Conservation (phyloP, 129 eudicot species). For the Ambrosia trifida region DNA sequence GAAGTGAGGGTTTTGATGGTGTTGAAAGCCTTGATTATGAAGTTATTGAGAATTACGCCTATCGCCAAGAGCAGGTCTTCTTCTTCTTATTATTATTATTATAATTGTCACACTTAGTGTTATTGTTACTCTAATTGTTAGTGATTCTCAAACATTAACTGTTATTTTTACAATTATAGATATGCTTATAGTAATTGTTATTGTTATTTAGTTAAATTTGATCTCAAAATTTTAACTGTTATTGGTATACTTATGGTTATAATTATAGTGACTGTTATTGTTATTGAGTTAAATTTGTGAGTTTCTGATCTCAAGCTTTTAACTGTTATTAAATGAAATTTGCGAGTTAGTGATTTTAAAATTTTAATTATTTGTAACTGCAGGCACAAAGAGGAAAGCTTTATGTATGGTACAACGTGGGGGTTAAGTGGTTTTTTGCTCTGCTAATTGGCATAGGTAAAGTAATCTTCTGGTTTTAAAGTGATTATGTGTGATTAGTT, state of each 20-base stretch:
- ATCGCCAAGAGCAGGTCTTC: constrained; percentile 93
- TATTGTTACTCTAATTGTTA: too few species aligned
- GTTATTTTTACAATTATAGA: neutral
- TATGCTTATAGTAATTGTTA: neutral
- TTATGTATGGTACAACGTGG: constrained; percentile 69
- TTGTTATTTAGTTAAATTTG: neutral
- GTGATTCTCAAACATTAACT: too few species aligned
- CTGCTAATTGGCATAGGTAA: constrained; percentile 88
- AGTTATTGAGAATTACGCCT: constrained; percentile 88
- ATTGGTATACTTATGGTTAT: too few species aligned
- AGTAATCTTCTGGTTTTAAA: constrained; percentile 2
- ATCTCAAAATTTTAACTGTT: neutral
- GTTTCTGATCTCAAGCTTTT: neutral
- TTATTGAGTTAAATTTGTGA: neutral
- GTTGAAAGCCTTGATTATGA: constrained; percentile 96
- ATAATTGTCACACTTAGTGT: too few species aligned
- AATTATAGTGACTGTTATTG: neutral
- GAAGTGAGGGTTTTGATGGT: constrained; percentile 41
- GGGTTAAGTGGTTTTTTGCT: constrained; percentile 87
- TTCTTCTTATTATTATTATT: too few species aligned
- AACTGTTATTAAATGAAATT: neutral
- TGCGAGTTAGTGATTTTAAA: neutral
- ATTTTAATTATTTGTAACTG: constrained; percentile 5
- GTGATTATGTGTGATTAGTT: neutral
- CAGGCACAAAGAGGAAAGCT: constrained; percentile 86